Conservation (phyloP, 495 filamentous ascomycete genomes). For the Aspergillus heteromorphus region DNA sequence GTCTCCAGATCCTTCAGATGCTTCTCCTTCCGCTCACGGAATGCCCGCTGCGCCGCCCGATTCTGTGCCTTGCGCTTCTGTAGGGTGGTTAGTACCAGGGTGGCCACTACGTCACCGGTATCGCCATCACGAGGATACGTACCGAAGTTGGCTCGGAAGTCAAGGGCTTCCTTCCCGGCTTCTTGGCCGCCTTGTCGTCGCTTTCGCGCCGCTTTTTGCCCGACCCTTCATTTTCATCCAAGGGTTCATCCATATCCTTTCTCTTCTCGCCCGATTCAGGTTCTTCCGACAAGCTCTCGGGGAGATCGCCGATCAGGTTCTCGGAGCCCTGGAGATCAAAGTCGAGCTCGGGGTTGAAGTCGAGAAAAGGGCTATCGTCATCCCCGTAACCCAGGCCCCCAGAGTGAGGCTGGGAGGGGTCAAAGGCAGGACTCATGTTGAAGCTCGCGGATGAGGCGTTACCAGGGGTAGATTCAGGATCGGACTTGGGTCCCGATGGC, state of each 20-base stretch:
- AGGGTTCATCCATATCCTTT: conserved; percentile 74
- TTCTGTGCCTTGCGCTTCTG: conserved; percentile 99
- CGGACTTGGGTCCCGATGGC: conserved; percentile 23
- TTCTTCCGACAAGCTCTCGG: conserved; percentile 50
- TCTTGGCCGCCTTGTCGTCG: conserved; percentile 76
- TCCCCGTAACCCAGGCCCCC: conserved; percentile 44
- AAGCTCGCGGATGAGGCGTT: conserved; percentile 28
- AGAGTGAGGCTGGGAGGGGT: conserved; percentile 42
- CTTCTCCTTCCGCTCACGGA: conserved; percentile 96
- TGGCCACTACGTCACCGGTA: neutral
- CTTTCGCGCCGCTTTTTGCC: conserved; percentile 77
- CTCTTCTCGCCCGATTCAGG: conserved; percentile 56
- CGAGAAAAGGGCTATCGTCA: conserved; percentile 76
- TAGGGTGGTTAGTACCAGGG: conserved; percentile 37
- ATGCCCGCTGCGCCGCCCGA: conserved; percentile 90
- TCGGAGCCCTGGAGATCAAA: conserved; percentile 56
- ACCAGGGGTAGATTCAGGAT: conserved; percentile 28
- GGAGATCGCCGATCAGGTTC: conserved; percentile 73
- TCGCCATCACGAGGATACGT: conserved; percentile 31
- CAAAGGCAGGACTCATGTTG: conserved; percentile 48
- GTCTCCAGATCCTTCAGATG: conserved; percentile 93
- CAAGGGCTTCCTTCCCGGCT: conserved; percentile 92
- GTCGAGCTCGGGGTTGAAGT: conserved; percentile 72
- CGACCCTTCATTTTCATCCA: conserved; percentile 63
- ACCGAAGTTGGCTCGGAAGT: conserved; percentile 95